Evolutionary conservation across 2,329 filamentous ascomycete species (phyloP), one percentile per base, ranked within the genome.

Genomic region (Pestalotiopsis sp.): DNA sequence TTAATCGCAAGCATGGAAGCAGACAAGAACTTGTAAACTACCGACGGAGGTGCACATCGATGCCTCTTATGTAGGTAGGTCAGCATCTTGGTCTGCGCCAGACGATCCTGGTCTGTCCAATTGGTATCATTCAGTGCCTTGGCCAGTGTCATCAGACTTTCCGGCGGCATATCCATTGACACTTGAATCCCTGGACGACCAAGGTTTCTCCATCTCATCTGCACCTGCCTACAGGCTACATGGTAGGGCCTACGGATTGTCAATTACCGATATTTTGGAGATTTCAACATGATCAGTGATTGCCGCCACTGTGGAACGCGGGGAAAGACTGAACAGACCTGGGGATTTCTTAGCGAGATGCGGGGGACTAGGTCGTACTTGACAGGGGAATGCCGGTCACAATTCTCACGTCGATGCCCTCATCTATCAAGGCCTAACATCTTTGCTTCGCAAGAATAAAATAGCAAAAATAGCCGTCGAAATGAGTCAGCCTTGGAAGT

Each of bases 331-430:
- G 44, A 52, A 52, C 20, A 52, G 22, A 52, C 60, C 39, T 63
- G 60, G 60, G 40, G 60, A n/a, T 48, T 9, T 3, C 35, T 30
- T 63, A 52, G 60, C 40, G 60, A 63, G 60, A 62, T 63, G 60
- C 60, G 60, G 60, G 60, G 60, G 39, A 63, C 20, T 44, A n/a
- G 17, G 44, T n/a, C 44, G 22, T n/a, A 52, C 17, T n/a, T 20
- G 44, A 52, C 60, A 61, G 17, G 58, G 58, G 22, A 22, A 58
- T n/a, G n/a, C 22, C 22, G 9, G 56, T 13, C 14, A 26, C 26
- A n/a, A n/a, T 58, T 17, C 44, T 10, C 0, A 52, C 14, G 14
- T 17, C 11, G 14, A 52, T 6, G n/a, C 20, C 13, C 14, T 52
- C 14, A 52, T n/a, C n/a, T n/a, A n/a, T n/a, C n/a, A n/a, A n/a